Percentiles rank a stretch among this genome's conserved stretches.
phyloP scores from a whole-genome alignment of 768 basidiomycete species.

The Naganishia antarctica region DNA sequence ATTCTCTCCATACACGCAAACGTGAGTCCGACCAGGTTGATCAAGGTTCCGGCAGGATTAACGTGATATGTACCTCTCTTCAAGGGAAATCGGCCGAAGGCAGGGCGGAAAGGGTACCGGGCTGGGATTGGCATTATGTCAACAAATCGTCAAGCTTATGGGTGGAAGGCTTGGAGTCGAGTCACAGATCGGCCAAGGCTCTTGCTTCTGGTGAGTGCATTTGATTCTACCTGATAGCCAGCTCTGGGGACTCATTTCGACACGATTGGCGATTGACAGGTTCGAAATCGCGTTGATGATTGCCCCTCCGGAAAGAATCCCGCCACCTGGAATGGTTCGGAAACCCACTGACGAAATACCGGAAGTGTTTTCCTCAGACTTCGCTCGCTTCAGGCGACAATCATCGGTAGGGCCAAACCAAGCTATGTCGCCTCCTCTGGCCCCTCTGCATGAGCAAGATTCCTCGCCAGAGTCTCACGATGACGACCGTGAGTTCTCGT shows the following conservation, averaged over 20 bases:
- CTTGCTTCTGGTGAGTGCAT: slow-evolving; percentile 68
- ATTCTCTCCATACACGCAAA: slow-evolving; percentile 46
- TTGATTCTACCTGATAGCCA: too few relatives aligned
- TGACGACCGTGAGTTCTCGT: background rate
- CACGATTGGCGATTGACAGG: too few relatives aligned
- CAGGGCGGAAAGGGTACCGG: slow-evolving; percentile 63
- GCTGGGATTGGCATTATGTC: slow-evolving; percentile 68
- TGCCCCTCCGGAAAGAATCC: slow-evolving; percentile 32
- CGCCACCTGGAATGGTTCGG: background rate
- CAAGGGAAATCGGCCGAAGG: slow-evolving; percentile 51
- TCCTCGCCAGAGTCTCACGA: background rate
- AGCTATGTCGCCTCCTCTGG: background rate
- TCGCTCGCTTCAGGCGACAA: slow-evolving; percentile 1
- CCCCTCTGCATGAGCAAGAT: background rate
- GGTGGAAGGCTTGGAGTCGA: slow-evolving; percentile 63
- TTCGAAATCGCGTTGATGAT: slow-evolving; percentile 46
- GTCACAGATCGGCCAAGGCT: slow-evolving; percentile 56
- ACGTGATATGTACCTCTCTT: slow-evolving; percentile 14
- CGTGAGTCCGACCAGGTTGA: slow-evolving; percentile 53
- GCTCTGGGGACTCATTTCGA: too few relatives aligned
- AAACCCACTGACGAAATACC: background rate
- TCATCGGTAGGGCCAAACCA: slow-evolving; percentile 9
- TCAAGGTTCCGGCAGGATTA: slow-evolving; percentile 49
- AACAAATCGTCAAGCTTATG: slow-evolving; percentile 70
- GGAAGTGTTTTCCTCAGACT: slow-evolving; percentile 6